phyloP scores from a whole-genome alignment of 179 eudicot species.

The Carnegiea gigantea region DNA sequence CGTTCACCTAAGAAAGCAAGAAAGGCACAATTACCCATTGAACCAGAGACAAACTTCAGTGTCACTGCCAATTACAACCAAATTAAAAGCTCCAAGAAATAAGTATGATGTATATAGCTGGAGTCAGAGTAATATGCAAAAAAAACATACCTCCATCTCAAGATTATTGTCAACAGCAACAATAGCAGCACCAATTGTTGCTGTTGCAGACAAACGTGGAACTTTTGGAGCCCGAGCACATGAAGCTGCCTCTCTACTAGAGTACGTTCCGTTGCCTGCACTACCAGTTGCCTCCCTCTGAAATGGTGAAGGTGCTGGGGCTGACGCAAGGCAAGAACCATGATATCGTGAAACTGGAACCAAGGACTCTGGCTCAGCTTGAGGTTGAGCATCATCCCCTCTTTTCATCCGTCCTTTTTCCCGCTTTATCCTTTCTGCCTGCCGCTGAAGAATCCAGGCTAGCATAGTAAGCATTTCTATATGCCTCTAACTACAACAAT shows the following conservation, averaged over 20 bases:
- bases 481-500: not conserved
- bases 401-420: constrained; percentile 69
- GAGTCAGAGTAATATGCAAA: constrained; percentile 20
- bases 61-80: not conserved
- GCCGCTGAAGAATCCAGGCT: constrained; percentile 52
- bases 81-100: not conserved
- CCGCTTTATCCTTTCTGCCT: constrained; percentile 73
- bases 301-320: constrained; percentile 73
- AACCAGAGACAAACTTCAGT: not conserved
- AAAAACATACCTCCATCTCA: constrained; percentile 64
- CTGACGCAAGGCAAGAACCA: constrained; percentile 97
- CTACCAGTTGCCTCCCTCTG: constrained; percentile 36
- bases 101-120: not conserved
- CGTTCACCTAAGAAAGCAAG: constrained; percentile 48
- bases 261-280: constrained; percentile 16
- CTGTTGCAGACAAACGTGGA: constrained; percentile 60
- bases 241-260: constrained; percentile 19
- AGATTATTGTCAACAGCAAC: constrained; percentile 77
- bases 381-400: constrained; percentile 86
- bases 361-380: constrained; percentile 56
- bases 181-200: constrained; percentile 86
- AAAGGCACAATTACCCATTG: not conserved
- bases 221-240: constrained; percentile 47
- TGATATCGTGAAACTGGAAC: constrained; percentile 87
- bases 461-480: constrained; percentile 6